Evolutionary conservation across 768 basidiomycete species (phyloP).

Genomic region (Amanita phalloides): DNA sequence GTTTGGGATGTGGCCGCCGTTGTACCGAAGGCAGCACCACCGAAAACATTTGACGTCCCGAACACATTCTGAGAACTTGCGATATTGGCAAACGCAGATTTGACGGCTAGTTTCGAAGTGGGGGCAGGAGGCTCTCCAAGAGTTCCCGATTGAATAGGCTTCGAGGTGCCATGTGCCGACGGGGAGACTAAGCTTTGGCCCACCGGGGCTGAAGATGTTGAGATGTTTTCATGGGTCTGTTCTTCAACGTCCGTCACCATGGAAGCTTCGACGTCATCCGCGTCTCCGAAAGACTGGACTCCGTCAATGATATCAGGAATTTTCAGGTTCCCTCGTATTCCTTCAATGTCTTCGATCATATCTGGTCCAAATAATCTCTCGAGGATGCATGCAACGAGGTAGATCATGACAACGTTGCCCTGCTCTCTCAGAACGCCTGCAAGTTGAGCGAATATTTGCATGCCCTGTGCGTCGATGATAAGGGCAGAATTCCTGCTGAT

Average conservation of each 20-base stretch:
- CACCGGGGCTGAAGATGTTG: neutral
- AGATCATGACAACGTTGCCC: slow-evolving; percentile 64
- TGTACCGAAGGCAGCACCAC: slow-evolving; percentile 12
- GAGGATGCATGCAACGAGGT: slow-evolving; percentile 81
- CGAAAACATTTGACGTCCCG: slow-evolving; percentile 24
- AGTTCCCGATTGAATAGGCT: neutral
- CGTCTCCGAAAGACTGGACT: slow-evolving; percentile 16
- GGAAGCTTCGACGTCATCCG: slow-evolving; percentile 15
- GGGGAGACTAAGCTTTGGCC: neutral
- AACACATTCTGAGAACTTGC: slow-evolving; percentile 28
- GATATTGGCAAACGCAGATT: slow-evolving; percentile 26
- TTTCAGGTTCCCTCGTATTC: slow-evolving; percentile 43
- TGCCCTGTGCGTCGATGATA: slow-evolving; percentile 52
- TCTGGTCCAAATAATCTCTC: slow-evolving; percentile 80
- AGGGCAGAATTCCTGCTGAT: slow-evolving; percentile 59
- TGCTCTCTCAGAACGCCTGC: slow-evolving; percentile 53
- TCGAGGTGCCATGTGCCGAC: neutral
- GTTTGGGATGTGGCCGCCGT: slow-evolving; percentile 11
- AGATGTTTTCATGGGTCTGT: slow-evolving; percentile 10
- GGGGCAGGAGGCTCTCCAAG: neutral
- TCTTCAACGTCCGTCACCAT: slow-evolving; percentile 15
- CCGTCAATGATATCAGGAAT: slow-evolving; percentile 67
- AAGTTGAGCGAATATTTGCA: slow-evolving; percentile 58
- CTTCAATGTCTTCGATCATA: slow-evolving; percentile 67
- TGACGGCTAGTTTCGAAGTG: neutral